Base-by-base conservation (phyloP, 2,329 filamentous ascomycete genomes). In the Alternaria triticimaculans region DNA sequence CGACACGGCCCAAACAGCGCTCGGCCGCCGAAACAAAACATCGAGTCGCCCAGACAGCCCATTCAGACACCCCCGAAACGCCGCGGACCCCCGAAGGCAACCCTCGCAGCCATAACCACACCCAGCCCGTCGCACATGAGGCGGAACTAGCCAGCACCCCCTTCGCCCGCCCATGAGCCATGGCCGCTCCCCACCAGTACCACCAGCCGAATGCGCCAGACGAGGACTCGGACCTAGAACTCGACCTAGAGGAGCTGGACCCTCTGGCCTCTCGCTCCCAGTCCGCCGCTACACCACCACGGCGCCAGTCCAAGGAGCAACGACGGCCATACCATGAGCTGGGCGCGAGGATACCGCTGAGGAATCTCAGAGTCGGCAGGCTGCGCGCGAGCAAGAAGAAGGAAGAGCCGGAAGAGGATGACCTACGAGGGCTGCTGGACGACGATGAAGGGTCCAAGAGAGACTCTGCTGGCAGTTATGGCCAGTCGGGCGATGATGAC, bases 161-260 rank as follows among this genome's bases (percentile, higher is more conserved):
- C 53, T 26, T 25, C 58, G 64, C 51, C 51, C 50, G 58, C 61
- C 48, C 64, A 81, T 81, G 80, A 79, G 78, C 78, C 78, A 85
- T 85, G 84, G 79, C 82, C 62, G 75, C 78, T 62, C 78, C 82
- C 51, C 80, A 82, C 75, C 78, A 81, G 73, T 82, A 84, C 76
- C 80, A 81, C 75, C 78, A 81, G 67, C 80, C 87, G 75, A 86
- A 90, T 78, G 86, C 87, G 75, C 89, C 89, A 80, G 88, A 91
- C 81, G 76, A 80, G 77, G 92, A 94, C 78, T 92, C 90, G 54
- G 91, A 95, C 78, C 87, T 90, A 71, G 90, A 92, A 67, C 85
- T 96, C 74, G 91, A 94, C 73, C 86, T 93, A 71, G 87, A 93
- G 75, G 92, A 95, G 84, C 89, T 96, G 70, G 92, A 94, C 76